These are phyloP conservation scores for Mycena rosella DNA, from an alignment of 768 basidiomycete species.

Conservation along the genomic window DNA sequence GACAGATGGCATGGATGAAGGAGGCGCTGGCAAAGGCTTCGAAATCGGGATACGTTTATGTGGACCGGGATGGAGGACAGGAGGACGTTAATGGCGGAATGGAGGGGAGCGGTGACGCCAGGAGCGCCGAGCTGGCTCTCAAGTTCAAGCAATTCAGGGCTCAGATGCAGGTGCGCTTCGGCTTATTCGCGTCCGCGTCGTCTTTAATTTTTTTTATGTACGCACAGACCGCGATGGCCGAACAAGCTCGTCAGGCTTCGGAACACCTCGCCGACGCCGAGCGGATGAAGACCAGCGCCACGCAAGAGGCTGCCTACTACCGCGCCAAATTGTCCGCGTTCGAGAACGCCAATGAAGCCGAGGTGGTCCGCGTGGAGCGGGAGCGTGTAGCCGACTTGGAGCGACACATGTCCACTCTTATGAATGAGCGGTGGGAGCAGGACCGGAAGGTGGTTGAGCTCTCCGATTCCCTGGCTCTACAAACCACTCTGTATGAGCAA, in stretches of 20 bases:
- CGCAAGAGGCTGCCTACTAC: conserved; percentile 96
- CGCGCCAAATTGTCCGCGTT: conserved; percentile 93
- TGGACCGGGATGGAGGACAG: conserved; percentile 62
- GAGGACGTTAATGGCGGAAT: conserved; percentile 48
- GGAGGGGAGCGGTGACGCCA: conserved; percentile 60
- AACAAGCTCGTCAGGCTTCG: conserved; percentile 83
- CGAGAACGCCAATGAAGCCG: conserved; percentile 76
- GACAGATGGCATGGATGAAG: conserved; percentile 89
- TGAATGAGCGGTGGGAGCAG: conserved; percentile 72
- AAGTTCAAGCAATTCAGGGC: conserved; percentile 91
- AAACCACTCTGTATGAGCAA: conserved; percentile 82
- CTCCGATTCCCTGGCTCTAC: conserved; percentile 77
- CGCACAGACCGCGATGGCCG: conserved; percentile 80
- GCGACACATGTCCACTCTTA: conserved; percentile 69
- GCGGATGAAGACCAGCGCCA: conserved; percentile 77
- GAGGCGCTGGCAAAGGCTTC: conserved; percentile 82
- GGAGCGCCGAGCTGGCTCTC: conserved; percentile 78
- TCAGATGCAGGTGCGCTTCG: conserved; percentile 79
- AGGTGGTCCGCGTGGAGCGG: conserved; percentile 78
- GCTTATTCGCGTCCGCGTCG: conserved; percentile 14
- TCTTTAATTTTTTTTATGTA: conserved; percentile 15
- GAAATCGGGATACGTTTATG: conserved; percentile 81
- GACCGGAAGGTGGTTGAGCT: conserved; percentile 82
- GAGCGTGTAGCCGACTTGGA: conserved; percentile 85
- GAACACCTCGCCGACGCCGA: conserved; percentile 86